phyloP scores from a whole-genome alignment of 176 grass and related monocot genomes.

The Triticum monococcum region DNA sequence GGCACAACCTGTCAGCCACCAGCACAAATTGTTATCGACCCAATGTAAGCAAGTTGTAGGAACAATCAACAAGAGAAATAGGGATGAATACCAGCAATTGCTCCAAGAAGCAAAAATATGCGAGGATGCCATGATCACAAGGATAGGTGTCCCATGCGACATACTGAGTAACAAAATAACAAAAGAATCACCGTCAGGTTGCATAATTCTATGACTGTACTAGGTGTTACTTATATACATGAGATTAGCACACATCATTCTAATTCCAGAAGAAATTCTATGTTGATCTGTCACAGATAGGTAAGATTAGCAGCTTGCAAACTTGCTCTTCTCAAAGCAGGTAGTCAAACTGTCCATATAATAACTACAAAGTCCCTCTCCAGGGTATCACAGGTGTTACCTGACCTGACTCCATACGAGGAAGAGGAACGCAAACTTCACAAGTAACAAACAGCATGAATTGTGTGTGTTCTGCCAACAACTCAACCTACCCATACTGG shows the following conservation, averaged over 20 bases:
- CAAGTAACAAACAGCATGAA: background rate
- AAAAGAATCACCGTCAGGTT: conserved; percentile 11
- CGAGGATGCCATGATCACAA: conserved; percentile 73
- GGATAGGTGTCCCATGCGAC: conserved; percentile 71
- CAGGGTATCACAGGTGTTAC: background rate
- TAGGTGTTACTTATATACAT: background rate
- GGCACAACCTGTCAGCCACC: too few species aligned
- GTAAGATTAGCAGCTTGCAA: background rate
- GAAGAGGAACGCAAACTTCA: background rate
- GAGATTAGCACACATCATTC: background rate
- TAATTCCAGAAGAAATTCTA: background rate
- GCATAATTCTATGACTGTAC: background rate
- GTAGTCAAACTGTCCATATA: background rate
- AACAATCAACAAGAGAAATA: background rate
- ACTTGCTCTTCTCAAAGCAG: conserved; percentile 4
- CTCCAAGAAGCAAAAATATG: conserved; percentile 96
- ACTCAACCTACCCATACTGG: conserved; percentile 33
- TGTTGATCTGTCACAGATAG: background rate
- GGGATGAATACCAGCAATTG: conserved; percentile 53
- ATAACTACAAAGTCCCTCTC: background rate
- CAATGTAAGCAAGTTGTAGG: too few species aligned
- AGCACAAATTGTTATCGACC: conserved; percentile 13
- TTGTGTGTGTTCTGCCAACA: background rate
- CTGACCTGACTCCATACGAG: background rate
- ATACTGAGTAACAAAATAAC: conserved; percentile 40